phyloP scores from a whole-genome alignment of 352 stramenopile species.

The Pythium diclinum region DNA sequence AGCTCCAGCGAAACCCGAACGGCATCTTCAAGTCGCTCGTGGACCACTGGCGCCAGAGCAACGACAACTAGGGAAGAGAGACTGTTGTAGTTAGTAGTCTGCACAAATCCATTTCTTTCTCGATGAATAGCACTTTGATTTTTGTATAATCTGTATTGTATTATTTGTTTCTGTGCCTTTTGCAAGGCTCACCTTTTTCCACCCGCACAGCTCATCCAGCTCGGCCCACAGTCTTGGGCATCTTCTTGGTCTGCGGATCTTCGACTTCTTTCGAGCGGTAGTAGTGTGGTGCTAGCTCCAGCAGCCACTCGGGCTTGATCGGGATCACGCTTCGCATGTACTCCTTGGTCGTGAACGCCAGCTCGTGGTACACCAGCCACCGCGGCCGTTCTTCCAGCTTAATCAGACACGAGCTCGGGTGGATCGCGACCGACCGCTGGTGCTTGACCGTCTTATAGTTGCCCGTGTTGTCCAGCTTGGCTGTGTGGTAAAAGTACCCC shows the following conservation, averaged over 20 bases:
- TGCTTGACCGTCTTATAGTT: conserved; percentile 99
- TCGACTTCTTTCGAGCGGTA: conserved; percentile 98
- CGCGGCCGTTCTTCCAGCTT: conserved; percentile 88
- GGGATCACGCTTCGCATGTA: conserved; percentile 97
- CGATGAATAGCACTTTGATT: not conserved
- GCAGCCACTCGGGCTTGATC: conserved; percentile 97
- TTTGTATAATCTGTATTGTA: conserved; percentile 2
- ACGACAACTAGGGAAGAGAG: conserved; percentile 5
- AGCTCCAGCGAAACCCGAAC: conserved; percentile 72
- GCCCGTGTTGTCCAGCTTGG: conserved; percentile 93
- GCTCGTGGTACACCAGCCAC: conserved; percentile 98
- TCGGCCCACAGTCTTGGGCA: conserved; percentile 87
- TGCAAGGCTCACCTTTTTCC: not conserved
- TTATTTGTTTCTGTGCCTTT: not conserved
- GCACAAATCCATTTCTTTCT: not conserved
- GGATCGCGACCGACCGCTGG: conserved; percentile 96
- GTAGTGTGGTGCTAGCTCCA: conserved; percentile 99
- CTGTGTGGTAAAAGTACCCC: conserved; percentile 99
- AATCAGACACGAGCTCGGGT: conserved; percentile 97
- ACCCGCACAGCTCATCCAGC: conserved; percentile 26
- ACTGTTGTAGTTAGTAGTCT: not conserved
- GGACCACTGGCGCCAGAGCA: conserved; percentile 57
- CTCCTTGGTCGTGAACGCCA: conserved; percentile 99
- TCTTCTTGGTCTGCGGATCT: conserved; percentile 95
- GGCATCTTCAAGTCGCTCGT: conserved; percentile 67